These are phyloP conservation scores for Macrolepiota dolichaula DNA, from an alignment of 768 basidiomycete species.

Conservation along the genomic window DNA sequence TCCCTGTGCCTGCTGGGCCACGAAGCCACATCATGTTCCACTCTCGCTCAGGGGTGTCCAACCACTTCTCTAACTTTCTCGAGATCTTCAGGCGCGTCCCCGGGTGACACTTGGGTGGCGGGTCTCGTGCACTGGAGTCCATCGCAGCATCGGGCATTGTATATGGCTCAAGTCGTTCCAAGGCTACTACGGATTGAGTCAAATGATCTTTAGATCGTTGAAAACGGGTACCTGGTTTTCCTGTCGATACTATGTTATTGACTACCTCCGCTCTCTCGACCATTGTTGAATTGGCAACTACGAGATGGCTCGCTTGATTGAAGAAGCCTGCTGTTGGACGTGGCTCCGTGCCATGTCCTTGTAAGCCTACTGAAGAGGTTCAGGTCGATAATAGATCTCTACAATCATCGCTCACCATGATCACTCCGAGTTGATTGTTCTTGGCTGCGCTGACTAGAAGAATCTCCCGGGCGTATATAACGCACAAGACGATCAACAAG, in stretches of 20 bases:
- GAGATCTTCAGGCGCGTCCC: not conserved
- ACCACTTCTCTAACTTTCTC: not conserved
- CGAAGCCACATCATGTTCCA: constrained; percentile 8
- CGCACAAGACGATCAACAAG: not conserved
- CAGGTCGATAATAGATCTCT: not conserved
- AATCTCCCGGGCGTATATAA: not conserved
- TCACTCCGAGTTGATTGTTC: not conserved
- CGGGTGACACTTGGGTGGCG: not conserved
- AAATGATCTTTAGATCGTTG: not conserved
- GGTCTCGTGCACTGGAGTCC: not conserved
- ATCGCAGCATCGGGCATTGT: not conserved
- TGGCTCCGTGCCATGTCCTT: not conserved
- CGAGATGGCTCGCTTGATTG: not conserved
- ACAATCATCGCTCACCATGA: no score
- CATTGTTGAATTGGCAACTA: not conserved
- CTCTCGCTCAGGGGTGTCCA: not conserved
- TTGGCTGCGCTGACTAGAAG: not conserved
- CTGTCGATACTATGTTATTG: not conserved
- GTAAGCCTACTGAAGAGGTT: not conserved
- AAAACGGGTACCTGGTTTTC: no score
- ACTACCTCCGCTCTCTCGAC: not conserved
- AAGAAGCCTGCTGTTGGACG: not conserved
- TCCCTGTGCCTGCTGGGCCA: constrained; percentile 8
- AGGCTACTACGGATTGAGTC: not conserved
- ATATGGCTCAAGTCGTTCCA: not conserved